These are phyloP conservation scores for Pythium utonaiense DNA, from an alignment of 352 stramenopile species.

Conservation along the genomic window DNA sequence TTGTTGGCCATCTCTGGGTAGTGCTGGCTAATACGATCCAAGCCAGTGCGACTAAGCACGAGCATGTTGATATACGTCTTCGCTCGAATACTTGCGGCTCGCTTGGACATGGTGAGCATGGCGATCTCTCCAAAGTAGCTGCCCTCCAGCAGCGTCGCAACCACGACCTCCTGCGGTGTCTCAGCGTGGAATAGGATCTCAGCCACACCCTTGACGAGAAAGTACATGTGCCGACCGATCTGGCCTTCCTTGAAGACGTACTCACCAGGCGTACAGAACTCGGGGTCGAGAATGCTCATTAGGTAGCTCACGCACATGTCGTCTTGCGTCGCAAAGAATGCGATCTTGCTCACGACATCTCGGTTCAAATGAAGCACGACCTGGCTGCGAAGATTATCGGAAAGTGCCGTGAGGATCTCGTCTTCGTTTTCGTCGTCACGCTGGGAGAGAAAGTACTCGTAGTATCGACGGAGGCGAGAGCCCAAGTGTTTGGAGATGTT, in stretches of 20 bases:
- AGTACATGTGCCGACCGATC: constrained; percentile 81
- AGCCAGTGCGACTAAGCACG: constrained; percentile 63
- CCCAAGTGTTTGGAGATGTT: constrained; percentile 50
- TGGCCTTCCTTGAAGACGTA: constrained; percentile 85
- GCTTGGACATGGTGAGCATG: constrained; percentile 77
- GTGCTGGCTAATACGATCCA: constrained; percentile 69
- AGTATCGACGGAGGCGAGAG: constrained; percentile 62
- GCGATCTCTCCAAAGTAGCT: constrained; percentile 83
- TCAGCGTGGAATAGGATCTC: constrained; percentile 69
- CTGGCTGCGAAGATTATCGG: constrained; percentile 70
- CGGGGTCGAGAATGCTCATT: constrained; percentile 73
- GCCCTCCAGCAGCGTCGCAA: constrained; percentile 60
- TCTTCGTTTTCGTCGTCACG: constrained; percentile 72
- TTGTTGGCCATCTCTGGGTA: constrained; percentile 80
- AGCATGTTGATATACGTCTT: constrained; percentile 80
- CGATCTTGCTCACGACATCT: constrained; percentile 80
- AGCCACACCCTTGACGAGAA: constrained; percentile 68
- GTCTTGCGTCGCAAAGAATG: constrained; percentile 75
- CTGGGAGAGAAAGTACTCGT: constrained; percentile 77
- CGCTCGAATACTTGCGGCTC: constrained; percentile 71
- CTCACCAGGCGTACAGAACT: constrained; percentile 76
- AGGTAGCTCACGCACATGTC: constrained; percentile 80
- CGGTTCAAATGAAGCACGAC: constrained; percentile 76
- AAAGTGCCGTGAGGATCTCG: constrained; percentile 62
- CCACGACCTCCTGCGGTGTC: constrained; percentile 46